These are phyloP conservation scores for Colletotrichum camelliae DNA, from an alignment of 2,329 filamentous ascomycete genomes.

Conservation along the genomic window DNA sequence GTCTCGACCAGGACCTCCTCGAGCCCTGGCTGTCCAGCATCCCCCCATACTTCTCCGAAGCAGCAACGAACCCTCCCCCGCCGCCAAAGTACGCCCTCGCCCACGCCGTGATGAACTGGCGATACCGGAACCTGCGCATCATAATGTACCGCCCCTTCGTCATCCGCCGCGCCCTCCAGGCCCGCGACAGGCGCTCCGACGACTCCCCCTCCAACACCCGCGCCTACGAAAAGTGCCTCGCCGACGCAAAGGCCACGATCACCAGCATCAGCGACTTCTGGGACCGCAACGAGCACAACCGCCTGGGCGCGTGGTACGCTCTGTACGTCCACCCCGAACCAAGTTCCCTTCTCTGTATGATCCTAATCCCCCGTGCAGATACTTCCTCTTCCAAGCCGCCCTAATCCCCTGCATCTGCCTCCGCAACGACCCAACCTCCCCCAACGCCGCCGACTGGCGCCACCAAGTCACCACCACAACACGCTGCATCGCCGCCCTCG, in stretches of 20 bases:
- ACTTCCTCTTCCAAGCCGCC: slow-evolving; percentile 55
- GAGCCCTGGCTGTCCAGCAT: slow-evolving; percentile 40
- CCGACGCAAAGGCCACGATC: slow-evolving; percentile 46
- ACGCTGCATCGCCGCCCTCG: slow-evolving; percentile 39
- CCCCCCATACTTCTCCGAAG: slow-evolving; percentile 40
- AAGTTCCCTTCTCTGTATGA: neutral
- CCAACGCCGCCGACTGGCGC: slow-evolving; percentile 42
- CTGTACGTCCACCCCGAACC: slow-evolving; percentile 26
- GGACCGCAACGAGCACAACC: slow-evolving; percentile 38
- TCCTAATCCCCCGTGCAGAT: slow-evolving; percentile 29
- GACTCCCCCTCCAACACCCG: slow-evolving; percentile 14
- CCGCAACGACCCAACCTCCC: slow-evolving; percentile 43
- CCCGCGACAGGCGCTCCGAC: neutral
- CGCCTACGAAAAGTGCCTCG: slow-evolving; percentile 36
- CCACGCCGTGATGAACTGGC: slow-evolving; percentile 48
- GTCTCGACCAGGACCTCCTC: slow-evolving; percentile 43
- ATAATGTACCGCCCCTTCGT: slow-evolving; percentile 54
- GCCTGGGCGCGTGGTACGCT: slow-evolving; percentile 48
- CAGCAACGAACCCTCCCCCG: slow-evolving; percentile 35
- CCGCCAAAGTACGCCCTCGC: slow-evolving; percentile 41
- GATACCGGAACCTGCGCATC: slow-evolving; percentile 49
- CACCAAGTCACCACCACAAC: slow-evolving; percentile 43
- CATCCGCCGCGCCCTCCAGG: slow-evolving; percentile 38
- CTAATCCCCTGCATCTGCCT: slow-evolving; percentile 54
- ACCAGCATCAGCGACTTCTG: slow-evolving; percentile 42